Evolutionary conservation across 306 rosid genomes (phyloP).

Genomic region (Hippophae gyantsensis): DNA sequence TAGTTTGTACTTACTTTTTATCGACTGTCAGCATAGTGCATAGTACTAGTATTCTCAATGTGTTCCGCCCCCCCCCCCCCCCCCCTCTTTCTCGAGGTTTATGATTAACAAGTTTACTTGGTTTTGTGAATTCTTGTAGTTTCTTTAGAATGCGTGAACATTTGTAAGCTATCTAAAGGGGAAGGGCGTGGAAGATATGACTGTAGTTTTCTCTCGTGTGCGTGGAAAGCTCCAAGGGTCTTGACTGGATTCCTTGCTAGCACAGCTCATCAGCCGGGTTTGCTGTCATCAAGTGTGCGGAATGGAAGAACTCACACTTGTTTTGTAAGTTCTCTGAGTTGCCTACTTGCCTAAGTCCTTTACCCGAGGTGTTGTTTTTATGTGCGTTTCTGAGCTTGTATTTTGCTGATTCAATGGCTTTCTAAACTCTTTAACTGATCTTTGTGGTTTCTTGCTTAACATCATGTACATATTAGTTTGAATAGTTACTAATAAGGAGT

Average conservation of each 20-base stretch:
- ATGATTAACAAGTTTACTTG: constrained; percentile 19
- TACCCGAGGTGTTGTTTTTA: neutral
- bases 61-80: no score
- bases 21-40: constrained; percentile 3
- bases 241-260: constrained; percentile 90
- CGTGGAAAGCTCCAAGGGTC: constrained; percentile 92
- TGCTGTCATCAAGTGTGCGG: constrained; percentile 23
- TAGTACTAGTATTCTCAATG: neutral
- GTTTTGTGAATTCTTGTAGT: constrained; percentile 39
- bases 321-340: constrained; percentile 53
- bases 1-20: neutral
- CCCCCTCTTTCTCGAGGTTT: constrained; percentile 19
- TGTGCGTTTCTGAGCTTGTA: no score
- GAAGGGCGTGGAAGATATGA: constrained; percentile 78
- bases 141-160: constrained; percentile 84
- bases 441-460: constrained; percentile 1
- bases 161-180: constrained; percentile 64
- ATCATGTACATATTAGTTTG: neutral
- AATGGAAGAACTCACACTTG: constrained; percentile 46
- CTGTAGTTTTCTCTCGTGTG: constrained; percentile 70
- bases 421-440: neutral
- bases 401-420: neutral
- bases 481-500: constrained; percentile 15
- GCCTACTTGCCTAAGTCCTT: constrained; percentile 16
- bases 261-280: constrained; percentile 60